phyloP scores from a whole-genome alignment of 148 eudicot genomes.

The Vaccinium macrocarpon region DNA sequence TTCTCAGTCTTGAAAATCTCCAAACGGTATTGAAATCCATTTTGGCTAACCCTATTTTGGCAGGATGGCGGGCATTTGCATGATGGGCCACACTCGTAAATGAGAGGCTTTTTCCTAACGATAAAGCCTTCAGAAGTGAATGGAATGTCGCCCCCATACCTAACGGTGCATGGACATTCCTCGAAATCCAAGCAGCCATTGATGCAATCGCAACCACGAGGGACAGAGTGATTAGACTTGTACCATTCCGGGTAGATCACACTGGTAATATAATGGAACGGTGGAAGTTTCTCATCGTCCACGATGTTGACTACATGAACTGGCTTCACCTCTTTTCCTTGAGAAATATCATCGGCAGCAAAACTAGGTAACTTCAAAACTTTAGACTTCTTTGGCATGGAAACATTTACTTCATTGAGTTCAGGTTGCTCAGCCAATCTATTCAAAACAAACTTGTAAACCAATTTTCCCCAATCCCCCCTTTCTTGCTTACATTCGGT shows the following conservation, averaged over 20 bases:
- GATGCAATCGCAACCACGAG: constrained; percentile 33
- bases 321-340: constrained; percentile 31
- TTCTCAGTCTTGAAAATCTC: constrained; percentile 27
- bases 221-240: background rate
- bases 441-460: constrained; percentile 38
- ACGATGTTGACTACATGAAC: constrained; percentile 25
- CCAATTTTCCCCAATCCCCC: constrained; percentile 30
- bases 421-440: constrained; percentile 37
- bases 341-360: constrained; percentile 25
- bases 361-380: background rate
- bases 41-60: constrained; percentile 28
- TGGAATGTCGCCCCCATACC: constrained; percentile 37
- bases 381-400: background rate
- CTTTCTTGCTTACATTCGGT: constrained; percentile 23
- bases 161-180: constrained; percentile 26
- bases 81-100: constrained; percentile 43
- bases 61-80: constrained; percentile 32
- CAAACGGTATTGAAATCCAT: constrained; percentile 15
- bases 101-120: constrained; percentile 12
- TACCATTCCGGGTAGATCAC: constrained; percentile 29
- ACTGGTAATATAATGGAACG: constrained; percentile 23
- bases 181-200: constrained; percentile 27
- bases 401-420: background rate
- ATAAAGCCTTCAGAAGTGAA: constrained; percentile 27
- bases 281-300: constrained; percentile 21